These are phyloP conservation scores for Talaromyces sp. DNA, from an alignment of 2,329 filamentous ascomycete genomes.

Conservation along the genomic window DNA sequence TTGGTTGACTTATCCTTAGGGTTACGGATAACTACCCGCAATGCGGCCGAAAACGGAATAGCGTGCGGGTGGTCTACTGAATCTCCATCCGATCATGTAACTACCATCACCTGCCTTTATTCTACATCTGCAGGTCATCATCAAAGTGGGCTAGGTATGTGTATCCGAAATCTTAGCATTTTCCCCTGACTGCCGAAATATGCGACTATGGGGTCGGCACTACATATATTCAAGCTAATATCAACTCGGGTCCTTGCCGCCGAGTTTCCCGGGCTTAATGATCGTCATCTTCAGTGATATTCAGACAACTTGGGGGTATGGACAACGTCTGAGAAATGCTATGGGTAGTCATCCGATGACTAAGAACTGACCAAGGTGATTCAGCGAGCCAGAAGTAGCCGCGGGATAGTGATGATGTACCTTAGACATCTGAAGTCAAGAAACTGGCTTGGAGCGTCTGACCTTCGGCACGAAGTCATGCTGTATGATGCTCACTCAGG, in stretches of 20 bases:
- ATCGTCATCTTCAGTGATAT: too few relatives aligned
- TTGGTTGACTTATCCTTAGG: background rate
- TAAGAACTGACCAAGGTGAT: background rate
- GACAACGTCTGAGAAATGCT: background rate
- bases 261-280: background rate
- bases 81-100: background rate
- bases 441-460: background rate
- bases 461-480: background rate
- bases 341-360: background rate
- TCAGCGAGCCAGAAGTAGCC: background rate
- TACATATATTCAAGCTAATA: background rate
- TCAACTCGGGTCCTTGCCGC: background rate
- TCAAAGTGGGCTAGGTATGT: background rate
- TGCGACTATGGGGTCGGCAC: background rate
- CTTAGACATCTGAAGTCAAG: background rate
- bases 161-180: background rate
- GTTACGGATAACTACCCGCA: background rate
- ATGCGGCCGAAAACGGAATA: background rate
- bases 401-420: background rate
- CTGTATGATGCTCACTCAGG: background rate
- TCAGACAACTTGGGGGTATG: background rate
- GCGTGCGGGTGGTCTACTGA: background rate
- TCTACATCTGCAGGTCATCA: background rate
- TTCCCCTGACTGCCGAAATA: background rate
- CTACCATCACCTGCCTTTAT: background rate